Base-by-base conservation (phyloP, 345 rosid genomes). In the Lepidium africanum region DNA sequence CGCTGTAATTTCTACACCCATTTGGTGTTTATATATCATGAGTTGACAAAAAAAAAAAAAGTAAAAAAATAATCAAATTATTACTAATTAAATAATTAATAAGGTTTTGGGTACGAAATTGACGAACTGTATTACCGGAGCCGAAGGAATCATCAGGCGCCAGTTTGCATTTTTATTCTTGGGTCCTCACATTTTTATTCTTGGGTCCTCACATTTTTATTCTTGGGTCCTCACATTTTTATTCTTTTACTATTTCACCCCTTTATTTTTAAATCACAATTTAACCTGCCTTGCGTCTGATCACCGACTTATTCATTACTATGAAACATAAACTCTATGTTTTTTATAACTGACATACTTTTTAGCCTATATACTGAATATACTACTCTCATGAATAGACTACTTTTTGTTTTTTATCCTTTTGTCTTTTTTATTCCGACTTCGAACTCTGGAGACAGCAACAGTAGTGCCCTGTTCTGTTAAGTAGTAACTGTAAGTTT, bases 401-500 rank as follows among this genome's bases (percentile, higher is more conserved):
- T 30, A 30, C 7, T 5, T 19, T 21, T 21, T 48, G 7, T 5
- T 48, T 10, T 21, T 5, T 13, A 15, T 25, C 16, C 7, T 55
- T 30, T 30, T 30, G 33, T 30, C 33, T 1, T 5, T 30, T 30
- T 30, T 30, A 1, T 1, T 30, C 33, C 7, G 33, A 30, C 33
- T 30, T 30, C 1, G 33, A 30, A 30, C 33, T 30, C 33, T 30
- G 7, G 33, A 56, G 16, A 4, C 63, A 58, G 35, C 13, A 58
- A 17, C 7, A 13, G 70, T 27, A 36, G 21, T 59, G 45, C 57
- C 46, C 43, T 45, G 76, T 33, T 73, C 77, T 33, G 72, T 66
- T 73, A 15, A 65, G 62, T 66, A 65, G 62, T 66, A 73, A 60
- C 68, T 73, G 63, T 51, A 73, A 51, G 49, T 36, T 67, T 66